phyloP scores from a whole-genome alignment of 2,329 filamentous ascomycete species.

The Corniculantispora saksenae region DNA sequence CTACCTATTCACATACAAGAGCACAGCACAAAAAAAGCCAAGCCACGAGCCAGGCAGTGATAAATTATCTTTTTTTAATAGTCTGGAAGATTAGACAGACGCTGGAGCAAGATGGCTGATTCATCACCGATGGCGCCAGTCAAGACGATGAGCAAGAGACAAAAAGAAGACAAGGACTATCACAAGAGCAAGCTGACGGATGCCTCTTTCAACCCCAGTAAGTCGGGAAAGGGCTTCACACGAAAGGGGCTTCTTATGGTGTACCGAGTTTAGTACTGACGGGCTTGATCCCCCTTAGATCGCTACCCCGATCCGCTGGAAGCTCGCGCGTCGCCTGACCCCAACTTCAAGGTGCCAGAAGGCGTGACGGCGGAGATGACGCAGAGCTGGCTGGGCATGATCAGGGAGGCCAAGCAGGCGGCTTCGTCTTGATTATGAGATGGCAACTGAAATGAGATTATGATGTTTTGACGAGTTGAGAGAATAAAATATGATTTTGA shows the following conservation, averaged over 20 bases:
- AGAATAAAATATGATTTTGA: too few species aligned
- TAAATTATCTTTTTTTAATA: too few species aligned
- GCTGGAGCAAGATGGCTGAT: not conserved
- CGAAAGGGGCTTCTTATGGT: too few species aligned
- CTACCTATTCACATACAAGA: too few species aligned
- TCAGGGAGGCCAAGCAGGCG: slow-evolving; percentile 25
- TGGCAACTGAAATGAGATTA: not conserved
- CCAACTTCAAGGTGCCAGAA: slow-evolving; percentile 36
- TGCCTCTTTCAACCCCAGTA: slow-evolving; percentile 49
- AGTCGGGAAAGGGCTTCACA: too few species aligned
- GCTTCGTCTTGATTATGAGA: not conserved
- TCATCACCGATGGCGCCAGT: slow-evolving; percentile 23
- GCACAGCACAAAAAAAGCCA: too few species aligned
- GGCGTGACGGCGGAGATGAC: slow-evolving; percentile 45
- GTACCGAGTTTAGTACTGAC: too few species aligned
- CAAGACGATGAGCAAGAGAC: slow-evolving; percentile 37
- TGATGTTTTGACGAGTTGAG: not conserved
- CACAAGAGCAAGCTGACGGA: slow-evolving; percentile 43
- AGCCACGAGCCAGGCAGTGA: too few species aligned
- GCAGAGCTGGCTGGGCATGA: slow-evolving; percentile 37
- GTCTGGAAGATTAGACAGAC: not conserved
- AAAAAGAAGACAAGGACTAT: slow-evolving; percentile 45
- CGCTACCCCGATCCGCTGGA: slow-evolving; percentile 49
- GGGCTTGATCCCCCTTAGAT: too few species aligned
- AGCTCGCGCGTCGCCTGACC: slow-evolving; percentile 34